phyloP scores from a whole-genome alignment of 2,329 filamentous ascomycete species.

The Monilinia fructigena region DNA sequence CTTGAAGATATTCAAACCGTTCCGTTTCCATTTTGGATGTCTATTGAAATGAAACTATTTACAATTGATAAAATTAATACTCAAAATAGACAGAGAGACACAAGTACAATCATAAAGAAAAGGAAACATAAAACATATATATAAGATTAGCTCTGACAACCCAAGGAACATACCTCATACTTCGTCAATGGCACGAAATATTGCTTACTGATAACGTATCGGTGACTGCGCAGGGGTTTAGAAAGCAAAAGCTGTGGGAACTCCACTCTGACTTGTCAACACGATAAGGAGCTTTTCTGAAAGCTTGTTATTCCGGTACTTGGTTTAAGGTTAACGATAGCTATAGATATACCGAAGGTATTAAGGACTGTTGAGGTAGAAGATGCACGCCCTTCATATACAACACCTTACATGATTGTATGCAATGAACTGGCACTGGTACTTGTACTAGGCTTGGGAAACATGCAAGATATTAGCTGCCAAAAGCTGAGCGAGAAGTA shows the following conservation, averaged over 20 bases:
- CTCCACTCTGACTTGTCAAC: not conserved
- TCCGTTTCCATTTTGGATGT: constrained; percentile 3
- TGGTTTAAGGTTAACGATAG: too few relatives aligned
- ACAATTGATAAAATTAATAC: not conserved
- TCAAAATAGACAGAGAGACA: not conserved
- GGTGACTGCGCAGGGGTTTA: not conserved
- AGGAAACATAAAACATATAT: not conserved
- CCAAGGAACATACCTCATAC: not conserved
- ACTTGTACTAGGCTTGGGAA: not conserved
- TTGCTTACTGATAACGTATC: constrained; percentile 20
- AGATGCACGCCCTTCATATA: too few relatives aligned
- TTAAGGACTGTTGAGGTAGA: too few relatives aligned
- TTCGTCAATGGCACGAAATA: not conserved
- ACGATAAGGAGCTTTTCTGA: constrained; percentile 1
- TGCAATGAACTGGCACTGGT: not conserved
- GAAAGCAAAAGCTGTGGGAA: not conserved
- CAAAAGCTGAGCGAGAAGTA: too few relatives aligned
- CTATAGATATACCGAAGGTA: too few relatives aligned
- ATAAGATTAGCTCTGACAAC: not conserved
- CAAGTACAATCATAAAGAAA: constrained; percentile 7
- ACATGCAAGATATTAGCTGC: too few relatives aligned
- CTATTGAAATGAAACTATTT: not conserved
- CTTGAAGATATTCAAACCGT: not conserved
- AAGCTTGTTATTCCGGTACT: not conserved
- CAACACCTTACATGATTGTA: not conserved